Conservation (phyloP, 1,139 yeast genomes). For the Sporopachydermia cereana region DNA sequence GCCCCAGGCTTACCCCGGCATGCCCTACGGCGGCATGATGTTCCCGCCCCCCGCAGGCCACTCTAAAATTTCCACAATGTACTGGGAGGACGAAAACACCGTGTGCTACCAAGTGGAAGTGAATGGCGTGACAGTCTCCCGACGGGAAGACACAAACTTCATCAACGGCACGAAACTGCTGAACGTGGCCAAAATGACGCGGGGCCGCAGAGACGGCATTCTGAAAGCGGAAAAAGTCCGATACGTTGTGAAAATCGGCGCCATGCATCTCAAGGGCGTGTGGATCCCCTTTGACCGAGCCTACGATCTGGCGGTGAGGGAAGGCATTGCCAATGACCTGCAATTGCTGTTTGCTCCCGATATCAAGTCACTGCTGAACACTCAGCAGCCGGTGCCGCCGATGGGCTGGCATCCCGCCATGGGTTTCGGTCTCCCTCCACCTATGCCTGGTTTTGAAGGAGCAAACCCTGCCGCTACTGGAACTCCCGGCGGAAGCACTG, state of each 20-base stretch:
- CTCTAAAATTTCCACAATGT: slow-evolving; percentile 34
- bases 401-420: slow-evolving; percentile 5
- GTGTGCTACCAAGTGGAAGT: slow-evolving; percentile 39
- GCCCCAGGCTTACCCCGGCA: neutral
- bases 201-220: slow-evolving; percentile 47
- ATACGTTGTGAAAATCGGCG: slow-evolving; percentile 38
- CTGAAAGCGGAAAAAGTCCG: slow-evolving; percentile 36
- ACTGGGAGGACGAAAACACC: slow-evolving; percentile 39
- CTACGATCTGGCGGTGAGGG: slow-evolving; percentile 38
- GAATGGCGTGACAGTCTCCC: slow-evolving; percentile 33
- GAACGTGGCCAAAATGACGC: slow-evolving; percentile 44
- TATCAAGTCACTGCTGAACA: slow-evolving; percentile 21
- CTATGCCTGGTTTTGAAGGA: neutral
- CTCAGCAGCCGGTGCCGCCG: slow-evolving; percentile 6
- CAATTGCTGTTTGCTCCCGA: slow-evolving; percentile 38
- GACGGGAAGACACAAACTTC: slow-evolving; percentile 41
- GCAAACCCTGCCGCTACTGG: neutral
- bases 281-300: slow-evolving; percentile 50
- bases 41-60: slow-evolving; percentile 17
- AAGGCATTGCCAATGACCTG: slow-evolving; percentile 29
- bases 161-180: slow-evolving; percentile 45
- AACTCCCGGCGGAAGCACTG: neutral
- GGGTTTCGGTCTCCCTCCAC: slow-evolving; percentile 2
- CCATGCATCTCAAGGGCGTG: slow-evolving; percentile 45
- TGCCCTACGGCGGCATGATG: slow-evolving; percentile 5